These are phyloP conservation scores for Neobulgaria alba DNA, from an alignment of 2,329 filamentous ascomycete species.

Conservation along the genomic window DNA sequence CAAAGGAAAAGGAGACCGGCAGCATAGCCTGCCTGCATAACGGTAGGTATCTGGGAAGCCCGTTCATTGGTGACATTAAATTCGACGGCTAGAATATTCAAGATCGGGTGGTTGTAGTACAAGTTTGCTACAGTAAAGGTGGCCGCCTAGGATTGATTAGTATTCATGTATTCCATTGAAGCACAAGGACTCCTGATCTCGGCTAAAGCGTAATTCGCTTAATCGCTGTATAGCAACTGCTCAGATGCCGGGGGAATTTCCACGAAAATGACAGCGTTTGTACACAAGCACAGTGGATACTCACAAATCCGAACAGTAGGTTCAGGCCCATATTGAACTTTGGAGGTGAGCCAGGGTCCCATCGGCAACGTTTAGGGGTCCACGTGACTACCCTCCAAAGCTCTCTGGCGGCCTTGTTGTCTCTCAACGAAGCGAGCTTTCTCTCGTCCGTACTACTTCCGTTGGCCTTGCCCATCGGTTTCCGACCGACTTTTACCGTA, in stretches of 20 bases:
- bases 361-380: conserved; percentile 60
- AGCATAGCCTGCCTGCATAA: conserved; percentile 75
- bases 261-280: too few species aligned
- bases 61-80: conserved; percentile 64
- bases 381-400: conserved; percentile 37
- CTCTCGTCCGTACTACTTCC: conserved; percentile 9
- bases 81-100: conserved; percentile 64
- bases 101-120: conserved; percentile 73
- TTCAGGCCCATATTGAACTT: conserved; percentile 62
- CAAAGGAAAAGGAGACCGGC: conserved; percentile 65
- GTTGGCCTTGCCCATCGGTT: background rate
- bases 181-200: background rate
- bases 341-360: conserved; percentile 56
- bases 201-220: background rate
- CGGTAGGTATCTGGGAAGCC: conserved; percentile 59
- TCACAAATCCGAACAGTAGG: conserved; percentile 47
- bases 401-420: conserved; percentile 10
- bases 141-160: conserved; percentile 33
- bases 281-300: conserved; percentile 14
- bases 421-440: conserved; percentile 11
- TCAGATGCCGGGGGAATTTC: too few species aligned
- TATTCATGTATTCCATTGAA: background rate
- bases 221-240: too few species aligned
- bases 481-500: background rate
- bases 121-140: conserved; percentile 71